Base-by-base conservation (phyloP, 805 yeast genomes). In the Saccharomycopsis sp. region DNA sequence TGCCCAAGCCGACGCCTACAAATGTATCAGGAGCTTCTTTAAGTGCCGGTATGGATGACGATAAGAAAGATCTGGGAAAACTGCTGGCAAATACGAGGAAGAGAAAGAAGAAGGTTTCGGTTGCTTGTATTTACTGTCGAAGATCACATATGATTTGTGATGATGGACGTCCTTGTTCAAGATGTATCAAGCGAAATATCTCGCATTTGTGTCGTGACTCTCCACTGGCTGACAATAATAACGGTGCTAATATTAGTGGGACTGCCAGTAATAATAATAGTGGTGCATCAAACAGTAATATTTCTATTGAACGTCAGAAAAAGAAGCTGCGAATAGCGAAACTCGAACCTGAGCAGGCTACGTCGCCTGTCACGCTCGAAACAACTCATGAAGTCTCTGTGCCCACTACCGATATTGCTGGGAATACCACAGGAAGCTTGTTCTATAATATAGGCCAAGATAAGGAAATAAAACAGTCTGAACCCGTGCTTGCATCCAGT, bases 91-190 rank as follows among this genome's bases (percentile, higher is more conserved):
- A 17, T 17, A 44, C 3, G 68, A 67, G 60, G 72, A 80, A 56
- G 80, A 77, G 70, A 73, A 79, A 66, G 82, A 84, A 62, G 56
- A 62, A 62, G 50, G 64, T 62, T n/a, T 56, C 22, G 29, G 53
- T 59, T 19, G 96, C 98, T 0, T 92, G 98, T 72, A 87, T 92
- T 1, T 92, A 88, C 68, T 92, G 97, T 69, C 81, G 97, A 47
- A 76, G 98, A 57, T 89, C 97, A 0, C 98, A 92, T 70, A 89
- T 92, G 92, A 87, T 90, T 34, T 92, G 98, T 72, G 96, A 91
- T 69, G 86, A 84, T 49, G 74, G 81, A 19, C 71, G 89, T 66
- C 64, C 64, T 3, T 89, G 96, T 67, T 80, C 84, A 55, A 76
- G 97, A 50, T 92, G 98, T 71, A 77, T 92, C 8, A 89, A 87